Conservation (phyloP, 768 basidiomycete genomes). For the Steccherinum ochraceum region DNA sequence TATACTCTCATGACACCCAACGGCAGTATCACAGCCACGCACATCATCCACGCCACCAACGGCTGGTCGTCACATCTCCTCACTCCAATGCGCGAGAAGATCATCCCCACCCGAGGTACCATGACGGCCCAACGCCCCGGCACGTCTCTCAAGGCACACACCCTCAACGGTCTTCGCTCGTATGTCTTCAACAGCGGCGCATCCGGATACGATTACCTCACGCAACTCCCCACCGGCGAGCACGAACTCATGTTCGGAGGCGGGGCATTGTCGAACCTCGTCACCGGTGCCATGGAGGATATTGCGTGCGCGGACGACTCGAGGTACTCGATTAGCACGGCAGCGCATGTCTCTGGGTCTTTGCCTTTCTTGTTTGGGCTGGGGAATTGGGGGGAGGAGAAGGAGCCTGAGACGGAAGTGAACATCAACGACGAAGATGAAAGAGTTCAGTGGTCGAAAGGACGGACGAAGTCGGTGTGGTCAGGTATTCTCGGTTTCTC, state of each 20-base stretch:
- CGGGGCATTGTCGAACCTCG: conserved; percentile 34
- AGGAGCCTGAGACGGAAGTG: conserved; percentile 8
- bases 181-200: conserved; percentile 51
- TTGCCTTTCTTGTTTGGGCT: conserved; percentile 50
- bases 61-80: conserved; percentile 75
- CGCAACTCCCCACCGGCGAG: conserved; percentile 44
- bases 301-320: conserved; percentile 30
- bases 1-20: conserved; percentile 59
- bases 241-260: conserved; percentile 65
- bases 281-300: conserved; percentile 21
- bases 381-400: conserved; percentile 37
- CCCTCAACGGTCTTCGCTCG: conserved; percentile 37
- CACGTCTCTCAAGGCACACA: conserved; percentile 19
- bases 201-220: conserved; percentile 58
- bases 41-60: conserved; percentile 83
- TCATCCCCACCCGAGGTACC: conserved; percentile 51
- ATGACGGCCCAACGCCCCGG: conserved; percentile 66
- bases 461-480: conserved; percentile 53
- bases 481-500: conserved; percentile 60
- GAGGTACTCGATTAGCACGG: conserved; percentile 28
- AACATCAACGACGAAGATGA: conserved; percentile 5
- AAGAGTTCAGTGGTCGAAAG: conserved; percentile 30
- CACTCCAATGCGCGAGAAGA: conserved; percentile 50
- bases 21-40: conserved; percentile 49
- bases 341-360: conserved; percentile 40